Base-by-base conservation (phyloP, 352 stramenopile genomes). In the Phytophthora podocarpi region DNA sequence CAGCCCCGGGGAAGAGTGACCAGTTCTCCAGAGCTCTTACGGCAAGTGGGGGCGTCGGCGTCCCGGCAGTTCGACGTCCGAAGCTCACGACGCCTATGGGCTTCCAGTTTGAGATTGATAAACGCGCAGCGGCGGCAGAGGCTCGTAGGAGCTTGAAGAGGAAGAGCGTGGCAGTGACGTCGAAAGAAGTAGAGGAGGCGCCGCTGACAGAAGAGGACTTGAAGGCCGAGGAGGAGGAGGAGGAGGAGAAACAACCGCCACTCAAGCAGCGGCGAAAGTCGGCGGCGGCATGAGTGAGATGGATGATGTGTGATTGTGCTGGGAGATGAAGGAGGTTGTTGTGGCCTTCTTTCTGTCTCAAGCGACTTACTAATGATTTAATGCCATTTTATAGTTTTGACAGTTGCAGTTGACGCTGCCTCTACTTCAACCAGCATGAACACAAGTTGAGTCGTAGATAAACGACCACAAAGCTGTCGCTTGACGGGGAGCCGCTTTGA, bases 91-190 rank as follows among this genome's bases (percentile, higher is more conserved):
- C 69, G 40, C 83, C 83, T 9, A 61, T 89, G 27, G 80, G 69
- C 21, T 92, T 92, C 41, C 68, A 80, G 21, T 79, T 92, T 55
- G 75, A 87, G 54, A 82, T 84, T 26, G 80, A 92, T 58, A 91
- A 87, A 58, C 78, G 81, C 13, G 77, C 70, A 9, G 70, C 46
- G 5, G 46, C 50, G 49, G 79, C 76, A 64, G 51, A 62, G 24
- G 37, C 59, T 23, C 61, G 64, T 18, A 71, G 57, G 39, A 72
- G 51, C 26, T 16, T 64, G 7, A 78, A 81, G 51, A 65, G 70
- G 16, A 72, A 71, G 23, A 78, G 60, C 21, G 47, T 64, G 39
- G 54, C 47, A 23, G 49, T 59, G 49, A 48, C 24, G 26, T 21
- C 35, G 13, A 35, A 64, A 28, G 43, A 54, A 12, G 30, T 32